Percentiles rank a stretch among this genome's conserved stretches.
These are phyloP conservation scores for Aspergillus tanneri DNA, from an alignment of 2,329 filamentous ascomycete genomes.

Conservation along the genomic window DNA sequence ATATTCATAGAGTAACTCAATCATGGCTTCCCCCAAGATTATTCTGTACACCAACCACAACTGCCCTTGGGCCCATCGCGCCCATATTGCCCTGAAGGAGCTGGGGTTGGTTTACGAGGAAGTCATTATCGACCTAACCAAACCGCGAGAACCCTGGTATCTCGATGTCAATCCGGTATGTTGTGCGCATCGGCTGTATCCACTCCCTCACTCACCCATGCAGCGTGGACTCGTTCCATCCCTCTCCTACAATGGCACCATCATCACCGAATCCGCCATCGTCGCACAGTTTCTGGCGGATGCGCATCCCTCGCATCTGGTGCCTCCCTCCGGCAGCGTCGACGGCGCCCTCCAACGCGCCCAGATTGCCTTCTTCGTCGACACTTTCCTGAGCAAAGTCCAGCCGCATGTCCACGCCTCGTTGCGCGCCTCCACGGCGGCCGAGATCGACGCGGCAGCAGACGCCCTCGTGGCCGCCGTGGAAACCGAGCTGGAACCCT, in stretches of 20 bases:
- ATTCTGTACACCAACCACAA: slow-evolving; percentile 68
- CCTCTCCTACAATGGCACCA: slow-evolving; percentile 66
- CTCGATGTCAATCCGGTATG: slow-evolving; percentile 69
- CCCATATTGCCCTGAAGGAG: slow-evolving; percentile 69
- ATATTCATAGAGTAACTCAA: too few species aligned
- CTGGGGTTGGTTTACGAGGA: slow-evolving; percentile 66
- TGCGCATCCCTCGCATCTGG: slow-evolving; percentile 64
- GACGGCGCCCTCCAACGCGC: slow-evolving; percentile 63
- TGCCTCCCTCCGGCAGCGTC: slow-evolving; percentile 54
- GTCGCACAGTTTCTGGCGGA: slow-evolving; percentile 72
- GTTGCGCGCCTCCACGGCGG: slow-evolving; percentile 49
- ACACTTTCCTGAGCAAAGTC: slow-evolving; percentile 66
- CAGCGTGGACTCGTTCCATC: slow-evolving; percentile 71
- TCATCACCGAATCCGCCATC: slow-evolving; percentile 71
- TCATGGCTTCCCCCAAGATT: slow-evolving; percentile 51
- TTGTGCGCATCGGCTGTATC: neutral
- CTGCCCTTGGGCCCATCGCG: slow-evolving; percentile 75
- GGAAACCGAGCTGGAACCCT: slow-evolving; percentile 70
- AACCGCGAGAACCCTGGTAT: slow-evolving; percentile 70
- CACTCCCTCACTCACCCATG: neutral
- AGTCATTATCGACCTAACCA: slow-evolving; percentile 68
- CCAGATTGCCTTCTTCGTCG: slow-evolving; percentile 68
- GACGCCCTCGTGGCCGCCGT: slow-evolving; percentile 57
- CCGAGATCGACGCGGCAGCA: slow-evolving; percentile 51
- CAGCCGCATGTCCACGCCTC: slow-evolving; percentile 49